Evolutionary conservation across 139 green algal genomes (phyloP).

Genomic region (Tetraselmis chui): DNA sequence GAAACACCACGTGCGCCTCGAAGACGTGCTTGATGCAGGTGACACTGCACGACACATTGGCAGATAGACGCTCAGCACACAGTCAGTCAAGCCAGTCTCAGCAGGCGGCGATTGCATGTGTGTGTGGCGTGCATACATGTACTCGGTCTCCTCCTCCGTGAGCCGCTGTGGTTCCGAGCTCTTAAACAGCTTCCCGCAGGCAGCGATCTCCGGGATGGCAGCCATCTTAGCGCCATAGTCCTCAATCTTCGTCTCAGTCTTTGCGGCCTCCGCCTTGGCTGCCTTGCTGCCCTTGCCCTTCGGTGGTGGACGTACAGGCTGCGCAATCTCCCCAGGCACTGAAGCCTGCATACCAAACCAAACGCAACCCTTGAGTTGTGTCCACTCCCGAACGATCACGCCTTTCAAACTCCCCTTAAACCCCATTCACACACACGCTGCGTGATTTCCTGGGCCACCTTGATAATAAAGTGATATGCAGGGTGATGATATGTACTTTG

Average conservation of each 20-base stretch:
- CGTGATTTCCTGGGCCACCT: too few relatives aligned
- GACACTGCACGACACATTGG: constrained; percentile 46
- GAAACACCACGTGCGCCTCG: constrained; percentile 73
- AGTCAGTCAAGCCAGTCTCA: too few relatives aligned
- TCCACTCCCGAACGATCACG: too few relatives aligned
- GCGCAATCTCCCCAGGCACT: constrained; percentile 14
- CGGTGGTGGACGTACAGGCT: constrained; percentile 7
- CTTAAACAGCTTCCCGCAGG: constrained; percentile 85
- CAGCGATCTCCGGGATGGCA: constrained; percentile 66
- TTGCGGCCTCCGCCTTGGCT: constrained; percentile 7
- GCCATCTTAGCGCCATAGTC: constrained; percentile 46
- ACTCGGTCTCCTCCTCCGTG: constrained; percentile 91
- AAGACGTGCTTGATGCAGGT: constrained; percentile 89
- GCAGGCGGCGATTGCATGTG: not conserved
- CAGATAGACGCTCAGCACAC: too few relatives aligned
- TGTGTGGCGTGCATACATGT: constrained; percentile 31
- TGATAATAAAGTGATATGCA: too few relatives aligned
- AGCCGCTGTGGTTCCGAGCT: constrained; percentile 62
- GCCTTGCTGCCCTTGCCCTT: not conserved
- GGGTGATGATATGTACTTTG: too few relatives aligned
- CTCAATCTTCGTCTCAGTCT: constrained; percentile 28
- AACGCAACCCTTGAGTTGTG: too few relatives aligned
- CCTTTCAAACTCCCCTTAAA: too few relatives aligned
- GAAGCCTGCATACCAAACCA: constrained; percentile 11
- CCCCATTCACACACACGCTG: too few relatives aligned